Percentiles rank a stretch among this genome's conserved stretches.
Evolutionary conservation across 2,329 filamentous ascomycete genomes (phyloP).

Genomic region (Fusarium sp.): DNA sequence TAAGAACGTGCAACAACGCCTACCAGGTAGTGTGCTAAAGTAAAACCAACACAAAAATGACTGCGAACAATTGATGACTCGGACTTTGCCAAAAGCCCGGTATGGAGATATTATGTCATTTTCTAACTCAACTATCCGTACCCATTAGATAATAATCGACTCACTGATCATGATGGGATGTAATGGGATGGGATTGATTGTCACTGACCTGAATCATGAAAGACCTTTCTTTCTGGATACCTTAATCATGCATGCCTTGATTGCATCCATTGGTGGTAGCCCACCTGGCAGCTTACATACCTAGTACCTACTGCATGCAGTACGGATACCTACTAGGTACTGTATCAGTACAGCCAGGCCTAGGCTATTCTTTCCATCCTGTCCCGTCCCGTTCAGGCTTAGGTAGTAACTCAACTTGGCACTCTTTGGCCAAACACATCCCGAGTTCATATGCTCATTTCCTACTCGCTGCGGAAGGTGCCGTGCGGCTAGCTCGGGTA

Average conservation of each 20-base stretch:
- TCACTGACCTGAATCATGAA: background rate
- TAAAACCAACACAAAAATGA: background rate
- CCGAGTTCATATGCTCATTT: background rate
- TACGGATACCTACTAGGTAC: background rate
- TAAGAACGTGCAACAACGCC: background rate
- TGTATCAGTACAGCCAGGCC: background rate
- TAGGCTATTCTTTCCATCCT: background rate
- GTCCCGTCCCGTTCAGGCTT: background rate
- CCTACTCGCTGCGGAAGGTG: background rate
- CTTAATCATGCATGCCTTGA: background rate
- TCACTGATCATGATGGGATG: background rate
- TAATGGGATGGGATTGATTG: too few relatives aligned
- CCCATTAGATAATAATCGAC: background rate
- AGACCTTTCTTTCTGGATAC: background rate
- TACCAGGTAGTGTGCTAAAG: background rate
- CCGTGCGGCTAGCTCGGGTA: conserved; percentile 1
- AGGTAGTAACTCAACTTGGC: background rate
- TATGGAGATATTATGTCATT: conserved; percentile 4
- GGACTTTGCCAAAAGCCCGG: background rate
- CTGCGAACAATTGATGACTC: background rate
- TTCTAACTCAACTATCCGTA: background rate
- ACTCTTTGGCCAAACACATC: background rate
- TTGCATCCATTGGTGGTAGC: too few relatives aligned
- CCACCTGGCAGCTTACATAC: background rate
- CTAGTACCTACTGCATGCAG: background rate